phyloP scores from a whole-genome alignment of 1,284 basidiomycete species.

The Puccinia polysora region DNA sequence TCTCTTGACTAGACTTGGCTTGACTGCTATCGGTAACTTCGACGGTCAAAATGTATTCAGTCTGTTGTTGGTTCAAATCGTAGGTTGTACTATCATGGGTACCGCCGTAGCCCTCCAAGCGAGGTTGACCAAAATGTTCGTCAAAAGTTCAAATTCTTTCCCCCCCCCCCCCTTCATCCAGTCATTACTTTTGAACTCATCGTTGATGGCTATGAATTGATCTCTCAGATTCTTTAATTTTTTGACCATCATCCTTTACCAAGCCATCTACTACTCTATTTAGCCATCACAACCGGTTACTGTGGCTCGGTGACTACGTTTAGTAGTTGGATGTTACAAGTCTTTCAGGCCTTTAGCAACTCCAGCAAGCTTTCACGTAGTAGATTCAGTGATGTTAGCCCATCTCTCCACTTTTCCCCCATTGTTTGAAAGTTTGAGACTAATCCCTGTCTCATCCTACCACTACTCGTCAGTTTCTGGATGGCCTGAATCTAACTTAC shows the following conservation, averaged over 20 bases:
- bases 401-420: conserved; percentile 12
- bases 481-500: conserved; percentile 74
- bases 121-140: conserved; percentile 69
- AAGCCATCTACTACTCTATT: conserved; percentile 84
- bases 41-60: conserved; percentile 72
- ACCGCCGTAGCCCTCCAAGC: conserved; percentile 65
- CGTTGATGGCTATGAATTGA: neutral
- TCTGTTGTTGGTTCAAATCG: conserved; percentile 77
- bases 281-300: conserved; percentile 84
- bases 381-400: conserved; percentile 71
- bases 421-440: neutral
- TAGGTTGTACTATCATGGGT: conserved; percentile 91
- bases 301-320: conserved; percentile 96
- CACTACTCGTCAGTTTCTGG: conserved; percentile 64
- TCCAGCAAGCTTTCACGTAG: conserved; percentile 60
- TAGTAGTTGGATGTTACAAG: conserved; percentile 85
- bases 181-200: neutral
- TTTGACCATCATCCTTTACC: neutral
- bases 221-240: neutral
- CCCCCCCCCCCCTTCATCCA: neutral
- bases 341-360: conserved; percentile 83
- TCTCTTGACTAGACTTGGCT: conserved; percentile 53
- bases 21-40: conserved; percentile 59
- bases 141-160: conserved; percentile 46
- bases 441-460: neutral